Conservation (phyloP, 768 basidiomycete species). For the Macrocybe gigantea region DNA sequence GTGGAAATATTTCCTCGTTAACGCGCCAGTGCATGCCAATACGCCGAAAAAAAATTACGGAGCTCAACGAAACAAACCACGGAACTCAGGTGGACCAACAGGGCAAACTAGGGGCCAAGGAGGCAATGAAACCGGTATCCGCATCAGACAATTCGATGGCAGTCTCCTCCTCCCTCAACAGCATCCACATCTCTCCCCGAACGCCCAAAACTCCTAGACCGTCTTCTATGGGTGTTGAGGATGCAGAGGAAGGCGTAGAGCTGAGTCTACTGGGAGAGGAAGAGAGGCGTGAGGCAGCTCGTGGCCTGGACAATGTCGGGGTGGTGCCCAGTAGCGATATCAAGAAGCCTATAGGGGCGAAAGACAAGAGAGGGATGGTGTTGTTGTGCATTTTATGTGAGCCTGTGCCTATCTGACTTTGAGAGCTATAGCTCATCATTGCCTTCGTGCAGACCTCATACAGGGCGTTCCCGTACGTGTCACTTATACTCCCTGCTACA, state of each 20-base stretch:
- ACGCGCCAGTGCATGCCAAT: conserved; percentile 19
- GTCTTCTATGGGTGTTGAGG: conserved; percentile 26
- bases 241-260: conserved; percentile 52
- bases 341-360: conserved; percentile 52
- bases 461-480: conserved; percentile 85
- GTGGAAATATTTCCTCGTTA: no score
- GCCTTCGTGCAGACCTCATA: conserved; percentile 48
- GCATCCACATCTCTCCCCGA: conserved; percentile 54
- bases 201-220: conserved; percentile 39
- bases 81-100: no score
- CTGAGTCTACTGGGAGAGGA: conserved; percentile 54
- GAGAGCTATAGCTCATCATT: conserved; percentile 6
- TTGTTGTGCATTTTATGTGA: conserved; percentile 83
- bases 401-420: conserved; percentile 23
- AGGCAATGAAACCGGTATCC: conserved; percentile 37
- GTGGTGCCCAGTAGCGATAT: conserved; percentile 17
- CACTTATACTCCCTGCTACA: conserved; percentile 6
- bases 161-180: conserved; percentile 52
- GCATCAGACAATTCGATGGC: conserved; percentile 36
- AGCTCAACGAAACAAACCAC: conserved; percentile 5
- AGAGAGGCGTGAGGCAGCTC: conserved; percentile 41
- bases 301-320: conserved; percentile 36
- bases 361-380: conserved; percentile 82
- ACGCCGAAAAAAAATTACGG: conserved; percentile 14
- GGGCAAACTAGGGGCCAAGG: not conserved